Conservation (phyloP, 805 yeast genomes). For the Candida patagonica region DNA sequence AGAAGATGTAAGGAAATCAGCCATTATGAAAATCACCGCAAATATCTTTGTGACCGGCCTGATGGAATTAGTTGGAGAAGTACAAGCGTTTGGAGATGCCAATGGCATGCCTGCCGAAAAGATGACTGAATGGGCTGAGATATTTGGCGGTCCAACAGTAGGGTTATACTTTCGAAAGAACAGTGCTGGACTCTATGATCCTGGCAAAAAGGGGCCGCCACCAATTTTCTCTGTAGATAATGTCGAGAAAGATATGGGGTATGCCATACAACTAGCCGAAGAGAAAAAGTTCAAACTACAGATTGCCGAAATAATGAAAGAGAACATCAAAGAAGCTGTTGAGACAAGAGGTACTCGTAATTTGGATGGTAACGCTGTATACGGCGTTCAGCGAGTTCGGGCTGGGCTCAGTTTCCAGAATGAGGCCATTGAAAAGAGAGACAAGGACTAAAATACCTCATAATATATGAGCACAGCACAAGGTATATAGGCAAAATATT, state of each 20-base stretch:
- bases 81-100: constrained; percentile 21
- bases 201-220: constrained; percentile 17
- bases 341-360: constrained; percentile 16
- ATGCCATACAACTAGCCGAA: constrained; percentile 20
- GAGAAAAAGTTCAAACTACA: constrained; percentile 15
- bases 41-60: constrained; percentile 23
- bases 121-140: constrained; percentile 13
- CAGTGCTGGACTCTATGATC: constrained; percentile 13
- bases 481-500: too few species aligned
- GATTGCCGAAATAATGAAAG: constrained; percentile 16
- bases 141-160: constrained; percentile 13
- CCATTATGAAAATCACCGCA: constrained; percentile 21
- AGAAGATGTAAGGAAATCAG: constrained; percentile 20
- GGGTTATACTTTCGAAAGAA: constrained; percentile 15
- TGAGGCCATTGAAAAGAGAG: constrained; percentile 16
- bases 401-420: constrained; percentile 24
- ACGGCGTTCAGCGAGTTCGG: constrained; percentile 20
- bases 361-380: constrained; percentile 21
- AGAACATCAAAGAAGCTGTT: constrained; percentile 14
- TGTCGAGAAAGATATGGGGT: constrained; percentile 21
- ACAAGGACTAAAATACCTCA: constrained; percentile 1
- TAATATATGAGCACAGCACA: too few species aligned
- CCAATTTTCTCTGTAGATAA: constrained; percentile 17
- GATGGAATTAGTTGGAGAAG: constrained; percentile 22
- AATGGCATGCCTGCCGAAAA: constrained; percentile 18